These are phyloP conservation scores for Coemansia sp. DNA, from an alignment of 192 early-diverging fungal species.

Conservation along the genomic window DNA sequence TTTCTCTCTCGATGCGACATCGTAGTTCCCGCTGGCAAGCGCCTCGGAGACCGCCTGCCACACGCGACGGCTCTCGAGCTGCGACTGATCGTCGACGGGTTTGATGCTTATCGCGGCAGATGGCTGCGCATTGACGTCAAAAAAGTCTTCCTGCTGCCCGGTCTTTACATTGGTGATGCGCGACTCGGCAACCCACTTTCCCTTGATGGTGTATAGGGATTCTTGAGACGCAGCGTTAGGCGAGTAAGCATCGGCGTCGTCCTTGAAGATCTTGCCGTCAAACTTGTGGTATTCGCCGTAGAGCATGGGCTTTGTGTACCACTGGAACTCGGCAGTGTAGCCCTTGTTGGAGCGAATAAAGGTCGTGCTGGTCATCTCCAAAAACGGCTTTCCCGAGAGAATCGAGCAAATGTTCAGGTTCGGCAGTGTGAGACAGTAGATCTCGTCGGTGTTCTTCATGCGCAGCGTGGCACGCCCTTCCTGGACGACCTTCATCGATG, in stretches of 20 bases:
- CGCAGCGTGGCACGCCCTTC: slow-evolving; percentile 71
- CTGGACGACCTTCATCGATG: slow-evolving; percentile 75
- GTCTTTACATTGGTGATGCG: slow-evolving; percentile 56
- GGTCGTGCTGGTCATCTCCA: slow-evolving; percentile 63
- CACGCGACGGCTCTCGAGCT: slow-evolving; percentile 67
- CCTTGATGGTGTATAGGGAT: slow-evolving; percentile 55
- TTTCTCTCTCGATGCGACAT: slow-evolving; percentile 67
- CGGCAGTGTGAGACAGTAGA: slow-evolving; percentile 73
- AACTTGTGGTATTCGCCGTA: slow-evolving; percentile 81
- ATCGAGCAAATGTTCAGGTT: slow-evolving; percentile 75
- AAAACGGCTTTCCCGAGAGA: slow-evolving; percentile 62
- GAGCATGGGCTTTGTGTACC: slow-evolving; percentile 72
- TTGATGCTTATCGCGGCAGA: slow-evolving; percentile 58
- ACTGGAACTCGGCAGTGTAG: slow-evolving; percentile 64
- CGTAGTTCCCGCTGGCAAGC: slow-evolving; percentile 65
- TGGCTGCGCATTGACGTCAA: slow-evolving; percentile 60
- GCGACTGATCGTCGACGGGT: slow-evolving; percentile 60
- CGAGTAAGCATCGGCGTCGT: slow-evolving; percentile 24
- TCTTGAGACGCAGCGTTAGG: slow-evolving; percentile 20
- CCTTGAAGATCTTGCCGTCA: slow-evolving; percentile 58
- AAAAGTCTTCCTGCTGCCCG: slow-evolving; percentile 55
- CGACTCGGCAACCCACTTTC: slow-evolving; percentile 71
- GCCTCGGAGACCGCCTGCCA: slow-evolving; percentile 72
- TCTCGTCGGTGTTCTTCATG: slow-evolving; percentile 61
- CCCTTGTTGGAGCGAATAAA: slow-evolving; percentile 60